Evolutionary conservation across 441 rosid species (phyloP), one percentile per base, ranked within the genome.

Genomic region (Biscutella laevigata): DNA sequence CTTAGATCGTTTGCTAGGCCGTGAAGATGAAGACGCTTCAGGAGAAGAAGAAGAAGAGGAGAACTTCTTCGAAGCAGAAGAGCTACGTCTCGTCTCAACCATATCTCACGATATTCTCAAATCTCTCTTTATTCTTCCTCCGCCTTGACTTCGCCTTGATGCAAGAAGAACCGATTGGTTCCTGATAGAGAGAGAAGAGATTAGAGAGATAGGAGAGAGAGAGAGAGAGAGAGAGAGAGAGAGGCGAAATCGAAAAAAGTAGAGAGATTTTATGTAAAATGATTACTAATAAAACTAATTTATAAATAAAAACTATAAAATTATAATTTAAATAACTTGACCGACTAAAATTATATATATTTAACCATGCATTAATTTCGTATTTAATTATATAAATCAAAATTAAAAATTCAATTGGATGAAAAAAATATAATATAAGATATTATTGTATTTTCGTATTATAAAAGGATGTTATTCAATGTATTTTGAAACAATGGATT

Each of bases 71-170:
- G 85, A 73, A 59, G 94, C 76, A 42, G 94, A 79, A 17, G 94
- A 77, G 76, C 95, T 86, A 39, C 99, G 83, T 53, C 99, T 74
- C 28, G 99, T 92, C 70, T 88, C 95, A 37, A 88, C 99, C 99
- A 92, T 92, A 65, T 45, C 58, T 65, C 27, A 29, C 22, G 61
- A 48, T 15, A 64, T 8, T 55, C 41, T 46, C 35, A 25, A 40
- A n/a, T n/a, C n/a, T 41, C 56, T 57, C 26, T 28, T 29, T 12
- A 14, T 11, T 24, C 22, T 15, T 43, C 30, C 54, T 35, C 21
- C 38, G 57, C 44, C 42, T 46, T 45, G 48, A 38, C 56, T 46
- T 37, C 27, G 65, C 36, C 53, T 59, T 62, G 67, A 62, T 54
- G 61, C 42, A 43, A 60, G 56, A 59, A 51, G 56, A 46, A 44